Base-by-base conservation (phyloP, 306 rosid genomes). In the Coriaria nepalensis region DNA sequence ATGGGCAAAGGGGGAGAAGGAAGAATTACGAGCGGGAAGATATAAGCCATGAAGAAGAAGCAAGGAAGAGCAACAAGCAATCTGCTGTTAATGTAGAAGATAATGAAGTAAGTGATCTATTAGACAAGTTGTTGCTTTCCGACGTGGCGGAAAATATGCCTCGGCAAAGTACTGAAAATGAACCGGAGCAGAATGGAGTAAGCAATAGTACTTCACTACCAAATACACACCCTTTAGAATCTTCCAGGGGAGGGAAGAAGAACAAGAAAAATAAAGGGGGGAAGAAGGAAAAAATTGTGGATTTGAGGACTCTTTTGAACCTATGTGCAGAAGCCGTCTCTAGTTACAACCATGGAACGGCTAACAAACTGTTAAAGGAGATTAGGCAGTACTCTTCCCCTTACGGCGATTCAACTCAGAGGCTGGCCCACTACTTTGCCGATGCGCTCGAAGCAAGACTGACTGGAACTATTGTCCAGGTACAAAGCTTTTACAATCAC, bases 381-480 rank as follows among this genome's bases (percentile, higher is more conserved):
- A 60, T 60, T 13, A 61, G 59, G 33, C 49, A 29, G 6, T 8
- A 36, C 8, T 36, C 52, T 33, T 46, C 65, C 20, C 10, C 40
- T 0, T 40, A 4, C 11, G 37, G 65, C 7, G 33, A 50, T 43
- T 49, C 44, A 5, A 6, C 56, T 2, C 57, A 60, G 15, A 50
- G 51, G 10, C 20, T 50, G 45, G 57, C 57, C 4, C 37, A 50
- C 46, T 9, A 33, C 50, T 60, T 60, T 60, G 57, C 51, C 14
- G 42, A 42, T 43, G 57, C 37, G 3, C 66, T 60, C 14, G 58
- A 51, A 9, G 51, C 58, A 14, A 50, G 58, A 8, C 36, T 60
- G 45, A 40, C 56, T 13, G 58, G 57, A n/a, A 37, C 32, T 5
- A 48, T 20, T 20, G 41, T 13, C 13, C 47, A 43, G 47, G 14